phyloP scores from a whole-genome alignment of 495 filamentous ascomycete genomes.

The Symbiotaphrina buchneri region DNA sequence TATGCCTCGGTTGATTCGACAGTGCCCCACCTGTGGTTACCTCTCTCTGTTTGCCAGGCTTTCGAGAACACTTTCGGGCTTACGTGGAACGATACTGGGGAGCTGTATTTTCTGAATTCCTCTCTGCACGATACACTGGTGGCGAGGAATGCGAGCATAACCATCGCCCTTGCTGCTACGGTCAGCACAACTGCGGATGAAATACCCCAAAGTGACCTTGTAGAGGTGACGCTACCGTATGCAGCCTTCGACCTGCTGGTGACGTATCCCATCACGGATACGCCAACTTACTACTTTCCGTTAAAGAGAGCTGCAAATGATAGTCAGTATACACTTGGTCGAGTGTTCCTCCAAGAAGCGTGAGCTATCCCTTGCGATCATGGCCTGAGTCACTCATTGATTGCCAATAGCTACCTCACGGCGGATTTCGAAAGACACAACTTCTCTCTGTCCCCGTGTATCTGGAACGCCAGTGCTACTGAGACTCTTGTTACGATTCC shows the following conservation, averaged over 20 bases:
- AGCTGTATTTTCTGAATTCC: constrained; percentile 26
- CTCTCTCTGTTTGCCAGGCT: constrained; percentile 22
- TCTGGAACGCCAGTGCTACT: background rate
- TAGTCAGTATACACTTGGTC: constrained; percentile 28
- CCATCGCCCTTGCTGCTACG: constrained; percentile 22
- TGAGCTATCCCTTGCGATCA: background rate
- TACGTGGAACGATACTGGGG: constrained; percentile 16
- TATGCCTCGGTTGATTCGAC: constrained; percentile 25
- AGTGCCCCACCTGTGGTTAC: constrained; percentile 30
- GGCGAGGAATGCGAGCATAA: constrained; percentile 24
- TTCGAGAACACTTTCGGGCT: constrained; percentile 31
- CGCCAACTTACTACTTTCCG: constrained; percentile 26
- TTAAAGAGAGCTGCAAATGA: constrained; percentile 23
- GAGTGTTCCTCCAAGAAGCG: constrained; percentile 34
- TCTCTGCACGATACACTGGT: constrained; percentile 18
- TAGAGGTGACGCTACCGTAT: constrained; percentile 29
- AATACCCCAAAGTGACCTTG: constrained; percentile 14
- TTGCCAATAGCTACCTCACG: constrained; percentile 13
- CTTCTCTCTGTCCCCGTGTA: constrained; percentile 19
- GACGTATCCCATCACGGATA: constrained; percentile 14
- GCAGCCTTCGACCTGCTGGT: constrained; percentile 25
- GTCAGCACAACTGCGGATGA: background rate
- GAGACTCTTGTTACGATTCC: constrained; percentile 1
- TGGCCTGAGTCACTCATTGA: background rate
- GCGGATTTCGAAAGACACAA: constrained; percentile 22